phyloP scores from a whole-genome alignment of 192 early-diverging fungal genomes.

The Kappamyces sp. region DNA sequence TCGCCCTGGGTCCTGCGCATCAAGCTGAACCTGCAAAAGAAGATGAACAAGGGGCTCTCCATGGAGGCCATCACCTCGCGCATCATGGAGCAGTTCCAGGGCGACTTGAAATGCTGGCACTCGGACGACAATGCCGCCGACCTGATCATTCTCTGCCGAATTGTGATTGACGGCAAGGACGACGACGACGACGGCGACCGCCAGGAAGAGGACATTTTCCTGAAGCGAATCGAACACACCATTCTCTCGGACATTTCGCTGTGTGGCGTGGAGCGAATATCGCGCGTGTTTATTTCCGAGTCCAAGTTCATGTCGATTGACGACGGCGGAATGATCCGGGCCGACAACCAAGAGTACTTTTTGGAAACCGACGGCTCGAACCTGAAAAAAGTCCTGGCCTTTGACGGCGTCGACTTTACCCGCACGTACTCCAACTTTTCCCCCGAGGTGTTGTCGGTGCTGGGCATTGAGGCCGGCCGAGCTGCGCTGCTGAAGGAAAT shows the following conservation, averaged over 20 bases:
- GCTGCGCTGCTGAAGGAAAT: conserved; percentile 82
- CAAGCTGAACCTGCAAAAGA: conserved; percentile 54
- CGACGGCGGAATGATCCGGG: conserved; percentile 54
- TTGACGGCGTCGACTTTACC: conserved; percentile 72
- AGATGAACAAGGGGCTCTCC: conserved; percentile 83
- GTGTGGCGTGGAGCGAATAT: conserved; percentile 81
- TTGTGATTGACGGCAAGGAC: conserved; percentile 65
- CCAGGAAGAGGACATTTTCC: conserved; percentile 81
- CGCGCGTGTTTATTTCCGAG: conserved; percentile 70
- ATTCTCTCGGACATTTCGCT: conserved; percentile 83
- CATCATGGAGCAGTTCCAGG: conserved; percentile 72
- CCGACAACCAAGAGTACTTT: conserved; percentile 60
- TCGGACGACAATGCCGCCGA: conserved; percentile 88
- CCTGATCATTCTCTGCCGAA: conserved; percentile 81
- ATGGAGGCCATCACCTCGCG: conserved; percentile 77
- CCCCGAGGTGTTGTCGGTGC: conserved; percentile 84
- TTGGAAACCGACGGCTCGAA: conserved; percentile 94
- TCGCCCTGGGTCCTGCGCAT: conserved; percentile 57
- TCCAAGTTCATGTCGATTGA: conserved; percentile 33
- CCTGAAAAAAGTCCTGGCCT: conserved; percentile 76
- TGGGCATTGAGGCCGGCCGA: conserved; percentile 97
- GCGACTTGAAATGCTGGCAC: conserved; percentile 69
- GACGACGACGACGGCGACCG: conserved; percentile 53
- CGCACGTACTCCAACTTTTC: conserved; percentile 87
- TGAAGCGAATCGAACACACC: conserved; percentile 75